phyloP scores from a whole-genome alignment of 805 yeast genomes.

The Dipodascopsis tothii region DNA sequence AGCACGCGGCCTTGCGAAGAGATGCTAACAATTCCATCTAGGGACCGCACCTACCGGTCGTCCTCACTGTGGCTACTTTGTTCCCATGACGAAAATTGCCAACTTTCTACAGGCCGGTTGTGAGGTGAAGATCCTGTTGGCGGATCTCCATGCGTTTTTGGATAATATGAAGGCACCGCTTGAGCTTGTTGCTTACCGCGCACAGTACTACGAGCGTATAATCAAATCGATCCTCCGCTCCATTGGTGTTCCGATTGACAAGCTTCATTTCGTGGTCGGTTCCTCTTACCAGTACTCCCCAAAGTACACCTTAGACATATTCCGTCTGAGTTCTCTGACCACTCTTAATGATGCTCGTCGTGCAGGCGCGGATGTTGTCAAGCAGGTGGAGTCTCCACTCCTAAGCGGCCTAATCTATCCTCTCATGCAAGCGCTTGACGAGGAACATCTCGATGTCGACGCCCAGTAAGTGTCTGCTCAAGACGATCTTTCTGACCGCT shows the following conservation, averaged over 20 bases:
- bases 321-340: conserved; percentile 73
- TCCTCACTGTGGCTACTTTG: conserved; percentile 98
- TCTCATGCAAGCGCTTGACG: conserved; percentile 97
- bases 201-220: conserved; percentile 74
- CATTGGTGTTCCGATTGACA: conserved; percentile 87
- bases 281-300: conserved; percentile 77
- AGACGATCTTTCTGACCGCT: too few relatives aligned
- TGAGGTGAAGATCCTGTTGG: conserved; percentile 82
- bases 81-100: conserved; percentile 94
- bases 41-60: conserved; percentile 94
- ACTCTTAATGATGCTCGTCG: conserved; percentile 95
- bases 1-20: neutral
- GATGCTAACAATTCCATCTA: conserved; percentile 1
- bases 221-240: conserved; percentile 80
- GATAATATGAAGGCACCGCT: conserved; percentile 98
- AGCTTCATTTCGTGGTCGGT: conserved; percentile 75
- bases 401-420: conserved; percentile 93
- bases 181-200: conserved; percentile 82
- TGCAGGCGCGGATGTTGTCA: conserved; percentile 99
- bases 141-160: conserved; percentile 92
- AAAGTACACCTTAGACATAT: conserved; percentile 81
- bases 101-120: conserved; percentile 94
- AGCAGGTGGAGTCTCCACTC: conserved; percentile 90
- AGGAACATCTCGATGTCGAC: conserved; percentile 78
- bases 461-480: too few relatives aligned